Percentiles rank a stretch among this genome's conserved stretches.
These are phyloP conservation scores for Myotisia sp. DNA, from an alignment of 2,329 filamentous ascomycete species.

Conservation along the genomic window DNA sequence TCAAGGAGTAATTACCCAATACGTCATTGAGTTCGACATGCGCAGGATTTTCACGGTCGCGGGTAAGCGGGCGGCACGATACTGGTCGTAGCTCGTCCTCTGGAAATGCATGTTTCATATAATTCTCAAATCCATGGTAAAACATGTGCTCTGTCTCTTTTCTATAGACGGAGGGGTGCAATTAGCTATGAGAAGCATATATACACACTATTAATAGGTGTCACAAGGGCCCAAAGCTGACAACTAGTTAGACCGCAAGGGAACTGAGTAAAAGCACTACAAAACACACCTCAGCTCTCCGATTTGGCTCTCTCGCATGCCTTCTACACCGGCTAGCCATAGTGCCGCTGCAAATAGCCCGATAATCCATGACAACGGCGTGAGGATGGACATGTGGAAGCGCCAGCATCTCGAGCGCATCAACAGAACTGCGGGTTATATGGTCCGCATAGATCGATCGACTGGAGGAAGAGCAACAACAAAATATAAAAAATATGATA, in stretches of 20 bases:
- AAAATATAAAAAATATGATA: too few species aligned
- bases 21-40: constrained; percentile 89
- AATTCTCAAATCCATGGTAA: constrained; percentile 92
- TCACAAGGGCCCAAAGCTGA: too few species aligned
- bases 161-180: constrained; percentile 15
- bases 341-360: constrained; percentile 21
- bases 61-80: constrained; percentile 67
- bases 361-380: constrained; percentile 20
- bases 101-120: constrained; percentile 85
- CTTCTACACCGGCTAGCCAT: constrained; percentile 23
- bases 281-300: constrained; percentile 24
- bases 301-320: constrained; percentile 24
- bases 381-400: constrained; percentile 23
- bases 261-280: neutral
- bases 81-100: constrained; percentile 89
- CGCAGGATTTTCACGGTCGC: constrained; percentile 63
- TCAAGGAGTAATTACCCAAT: constrained; percentile 91
- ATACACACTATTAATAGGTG: too few species aligned
- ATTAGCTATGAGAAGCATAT: too few species aligned
- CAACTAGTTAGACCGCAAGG: too few species aligned
- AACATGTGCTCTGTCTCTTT: constrained; percentile 56
- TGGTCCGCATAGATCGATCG: too few species aligned
- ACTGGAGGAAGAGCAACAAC: too few species aligned
- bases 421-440: constrained; percentile 16
- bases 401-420: constrained; percentile 30